Conservation (phyloP, 2,329 filamentous ascomycete species). For the Fusarium odoratissimum region DNA sequence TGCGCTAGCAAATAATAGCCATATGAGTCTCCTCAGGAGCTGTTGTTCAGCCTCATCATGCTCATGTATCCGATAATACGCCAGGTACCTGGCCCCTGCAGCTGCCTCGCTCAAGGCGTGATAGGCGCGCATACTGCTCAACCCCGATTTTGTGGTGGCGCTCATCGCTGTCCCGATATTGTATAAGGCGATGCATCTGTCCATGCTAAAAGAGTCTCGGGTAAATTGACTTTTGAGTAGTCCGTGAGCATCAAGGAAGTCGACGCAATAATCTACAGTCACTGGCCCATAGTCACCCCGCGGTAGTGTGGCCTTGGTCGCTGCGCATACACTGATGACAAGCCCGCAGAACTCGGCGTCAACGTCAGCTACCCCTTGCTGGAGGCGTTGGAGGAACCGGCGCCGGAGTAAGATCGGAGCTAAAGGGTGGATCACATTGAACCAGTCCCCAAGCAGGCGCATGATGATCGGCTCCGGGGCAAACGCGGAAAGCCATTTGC, state of each 20-base stretch:
- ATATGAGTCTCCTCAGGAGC: constrained; percentile 50
- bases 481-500: constrained; percentile 34
- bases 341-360: constrained; percentile 49
- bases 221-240: constrained; percentile 38
- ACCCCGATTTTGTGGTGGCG: constrained; percentile 15
- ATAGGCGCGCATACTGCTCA: constrained; percentile 37
- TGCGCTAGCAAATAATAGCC: constrained; percentile 48
- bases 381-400: constrained; percentile 46
- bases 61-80: constrained; percentile 42
- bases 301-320: constrained; percentile 49
- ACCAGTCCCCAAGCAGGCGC: constrained; percentile 49
- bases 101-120: constrained; percentile 43
- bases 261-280: constrained; percentile 45
- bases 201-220: constrained; percentile 43
- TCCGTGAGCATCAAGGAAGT: constrained; percentile 46
- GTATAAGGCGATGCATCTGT: constrained; percentile 53
- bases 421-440: constrained; percentile 51
- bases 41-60: constrained; percentile 46
- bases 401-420: constrained; percentile 50
- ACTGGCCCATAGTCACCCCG: constrained; percentile 43
- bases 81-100: constrained; percentile 47
- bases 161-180: constrained; percentile 47
- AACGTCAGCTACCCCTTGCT: constrained; percentile 38
- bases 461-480: constrained; percentile 24
- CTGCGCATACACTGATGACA: constrained; percentile 51